Percentiles rank a stretch among this genome's conserved stretches.
phyloP scores from a whole-genome alignment of 2,329 filamentous ascomycete species.

The Scedosporium minutisporum region DNA sequence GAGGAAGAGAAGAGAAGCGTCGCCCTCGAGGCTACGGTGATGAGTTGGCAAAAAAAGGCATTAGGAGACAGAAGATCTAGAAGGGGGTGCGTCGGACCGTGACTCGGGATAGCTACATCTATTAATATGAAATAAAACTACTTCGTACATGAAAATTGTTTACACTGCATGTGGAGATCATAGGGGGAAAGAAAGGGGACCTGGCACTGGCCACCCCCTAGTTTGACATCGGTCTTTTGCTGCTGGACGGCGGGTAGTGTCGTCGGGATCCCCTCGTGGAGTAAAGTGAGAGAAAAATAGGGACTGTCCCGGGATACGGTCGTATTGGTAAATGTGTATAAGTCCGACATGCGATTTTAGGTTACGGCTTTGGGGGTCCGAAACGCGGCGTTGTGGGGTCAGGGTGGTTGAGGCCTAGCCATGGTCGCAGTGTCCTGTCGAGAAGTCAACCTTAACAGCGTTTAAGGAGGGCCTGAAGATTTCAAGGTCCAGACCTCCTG shows the following conservation, averaged over 20 bases:
- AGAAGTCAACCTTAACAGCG: neutral
- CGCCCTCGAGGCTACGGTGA: neutral
- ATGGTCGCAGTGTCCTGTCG: neutral
- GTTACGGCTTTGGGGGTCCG: conserved; percentile 1
- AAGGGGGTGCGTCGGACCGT: neutral
- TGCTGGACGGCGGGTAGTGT: too few species aligned
- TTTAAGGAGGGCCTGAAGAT: too few species aligned
- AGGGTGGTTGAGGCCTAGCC: neutral
- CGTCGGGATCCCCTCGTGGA: too few species aligned
- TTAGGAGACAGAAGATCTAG: neutral
- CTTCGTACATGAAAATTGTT: neutral
- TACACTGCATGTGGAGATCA: neutral
- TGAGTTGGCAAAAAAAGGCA: neutral
- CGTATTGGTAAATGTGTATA: neutral
- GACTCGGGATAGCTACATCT: neutral
- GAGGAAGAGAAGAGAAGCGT: conserved; percentile 1
- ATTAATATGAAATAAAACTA: conserved; percentile 1
- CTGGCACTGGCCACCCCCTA: neutral
- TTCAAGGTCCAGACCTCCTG: neutral
- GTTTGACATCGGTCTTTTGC: neutral
- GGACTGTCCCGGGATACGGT: neutral
- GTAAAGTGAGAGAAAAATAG: neutral
- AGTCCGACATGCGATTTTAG: neutral
- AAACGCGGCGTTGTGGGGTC: conserved; percentile 5
- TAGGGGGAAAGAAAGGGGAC: neutral